Evolutionary conservation across 257 asterid genomes (phyloP).

Genomic region (Solanum bulbocastanum): DNA sequence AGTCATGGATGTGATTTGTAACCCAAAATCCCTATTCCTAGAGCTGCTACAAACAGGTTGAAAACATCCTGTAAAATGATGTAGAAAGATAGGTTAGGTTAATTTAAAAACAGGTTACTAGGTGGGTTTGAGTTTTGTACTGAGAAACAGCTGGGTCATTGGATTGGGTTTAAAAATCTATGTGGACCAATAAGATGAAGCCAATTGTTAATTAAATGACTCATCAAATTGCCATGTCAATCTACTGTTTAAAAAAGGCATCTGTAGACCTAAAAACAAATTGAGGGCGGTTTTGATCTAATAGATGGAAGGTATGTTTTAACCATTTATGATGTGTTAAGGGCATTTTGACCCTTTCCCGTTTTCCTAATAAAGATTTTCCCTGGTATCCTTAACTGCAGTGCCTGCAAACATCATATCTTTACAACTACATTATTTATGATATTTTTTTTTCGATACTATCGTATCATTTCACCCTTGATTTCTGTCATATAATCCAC

Average conservation of each 20-base stretch:
- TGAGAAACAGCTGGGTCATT: background rate
- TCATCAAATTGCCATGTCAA: background rate
- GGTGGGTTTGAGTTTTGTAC: background rate
- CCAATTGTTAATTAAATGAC: background rate
- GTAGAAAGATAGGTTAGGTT: background rate
- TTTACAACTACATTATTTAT: background rate
- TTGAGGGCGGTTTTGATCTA: background rate
- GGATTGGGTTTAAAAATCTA: background rate
- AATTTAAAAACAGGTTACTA: background rate
- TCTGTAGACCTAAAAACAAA: background rate
- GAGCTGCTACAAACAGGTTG: background rate
- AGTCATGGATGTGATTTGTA: background rate
- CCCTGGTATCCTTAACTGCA: background rate
- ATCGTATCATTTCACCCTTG: background rate
- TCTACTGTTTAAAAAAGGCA: background rate
- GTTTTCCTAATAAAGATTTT: background rate
- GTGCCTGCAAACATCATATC: background rate
- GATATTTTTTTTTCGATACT: background rate
- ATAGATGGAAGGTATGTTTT: background rate
- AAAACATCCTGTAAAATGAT: background rate
- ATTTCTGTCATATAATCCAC: background rate
- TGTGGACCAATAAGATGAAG: background rate
- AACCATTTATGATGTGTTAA: background rate
- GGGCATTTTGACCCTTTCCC: background rate
- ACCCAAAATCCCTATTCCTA: background rate